Percentiles rank a stretch among this genome's conserved stretches.
phyloP scores from a whole-genome alignment of 2,329 filamentous ascomycete genomes.

The Ascochyta lentis region DNA sequence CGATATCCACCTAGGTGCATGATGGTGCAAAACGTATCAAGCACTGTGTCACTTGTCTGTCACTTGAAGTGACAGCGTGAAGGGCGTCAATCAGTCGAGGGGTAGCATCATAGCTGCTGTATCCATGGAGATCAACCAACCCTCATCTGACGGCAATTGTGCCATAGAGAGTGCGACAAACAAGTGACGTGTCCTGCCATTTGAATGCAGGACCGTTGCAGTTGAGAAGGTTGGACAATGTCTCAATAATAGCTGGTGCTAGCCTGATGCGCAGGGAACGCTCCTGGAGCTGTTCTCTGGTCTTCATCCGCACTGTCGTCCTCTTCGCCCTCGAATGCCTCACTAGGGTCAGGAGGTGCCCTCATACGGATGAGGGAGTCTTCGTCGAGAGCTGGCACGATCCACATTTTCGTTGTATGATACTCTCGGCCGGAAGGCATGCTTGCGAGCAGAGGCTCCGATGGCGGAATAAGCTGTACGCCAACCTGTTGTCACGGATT shows the following conservation, averaged over 20 bases:
- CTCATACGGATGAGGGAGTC: conserved; percentile 67
- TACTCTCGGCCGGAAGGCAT: conserved; percentile 92
- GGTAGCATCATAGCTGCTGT: background rate
- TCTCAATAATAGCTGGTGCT: conserved; percentile 43
- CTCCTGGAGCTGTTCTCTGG: conserved; percentile 40
- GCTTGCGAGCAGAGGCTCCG: conserved; percentile 73
- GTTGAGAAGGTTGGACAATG: background rate
- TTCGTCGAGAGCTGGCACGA: conserved; percentile 68
- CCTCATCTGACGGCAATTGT: background rate
- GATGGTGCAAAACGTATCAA: conserved; percentile 4
- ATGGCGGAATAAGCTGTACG: conserved; percentile 76
- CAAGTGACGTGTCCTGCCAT: background rate
- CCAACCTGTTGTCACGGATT: conserved; percentile 66
- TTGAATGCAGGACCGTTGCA: background rate
- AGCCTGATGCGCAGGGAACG: conserved; percentile 46
- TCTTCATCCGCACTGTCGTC: conserved; percentile 48
- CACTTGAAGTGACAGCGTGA: conserved; percentile 12
- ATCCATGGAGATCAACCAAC: background rate
- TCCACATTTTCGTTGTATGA: conserved; percentile 72
- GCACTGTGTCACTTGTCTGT: conserved; percentile 1
- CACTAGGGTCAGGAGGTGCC: conserved; percentile 60
- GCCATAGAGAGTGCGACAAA: background rate
- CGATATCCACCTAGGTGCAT: conserved; percentile 3
- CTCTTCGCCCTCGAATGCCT: conserved; percentile 47
- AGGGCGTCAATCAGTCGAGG: conserved; percentile 15